phyloP scores from a whole-genome alignment of 768 basidiomycete genomes.

The Collybia nuda region DNA sequence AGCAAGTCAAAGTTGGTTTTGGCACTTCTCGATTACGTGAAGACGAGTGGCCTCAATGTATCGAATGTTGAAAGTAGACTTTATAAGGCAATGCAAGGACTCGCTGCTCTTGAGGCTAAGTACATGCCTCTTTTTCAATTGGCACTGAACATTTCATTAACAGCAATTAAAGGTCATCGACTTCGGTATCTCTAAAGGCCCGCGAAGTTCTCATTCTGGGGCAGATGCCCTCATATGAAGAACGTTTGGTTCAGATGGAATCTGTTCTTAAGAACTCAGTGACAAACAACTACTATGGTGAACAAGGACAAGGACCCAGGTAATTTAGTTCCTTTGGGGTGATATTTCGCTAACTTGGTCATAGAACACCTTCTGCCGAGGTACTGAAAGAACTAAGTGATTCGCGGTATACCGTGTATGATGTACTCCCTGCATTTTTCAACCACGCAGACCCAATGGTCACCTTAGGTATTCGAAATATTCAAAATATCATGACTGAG shows the following conservation, averaged over 20 bases:
- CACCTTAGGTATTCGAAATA: slow-evolving; percentile 58
- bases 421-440: slow-evolving; percentile 97
- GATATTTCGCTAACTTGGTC: slow-evolving; percentile 13
- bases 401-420: slow-evolving; percentile 95
- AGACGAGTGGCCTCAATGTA: slow-evolving; percentile 72
- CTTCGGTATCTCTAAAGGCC: slow-evolving; percentile 88
- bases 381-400: slow-evolving; percentile 92
- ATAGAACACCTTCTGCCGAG: slow-evolving; percentile 80
- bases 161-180: slow-evolving; percentile 68
- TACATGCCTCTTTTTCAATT: slow-evolving; percentile 31
- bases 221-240: slow-evolving; percentile 96
- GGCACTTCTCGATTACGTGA: slow-evolving; percentile 86
- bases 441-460: slow-evolving; percentile 82
- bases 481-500: background rate
- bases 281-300: slow-evolving; percentile 86
- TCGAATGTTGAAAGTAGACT: slow-evolving; percentile 74
- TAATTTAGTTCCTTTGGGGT: slow-evolving; percentile 22
- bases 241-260: slow-evolving; percentile 93
- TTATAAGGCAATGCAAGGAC: slow-evolving; percentile 73
- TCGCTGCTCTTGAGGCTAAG: slow-evolving; percentile 90
- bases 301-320: slow-evolving; percentile 66
- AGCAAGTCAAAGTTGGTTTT: slow-evolving; percentile 90
- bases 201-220: slow-evolving; percentile 96
- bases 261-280: slow-evolving; percentile 87
- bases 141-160: background rate